phyloP scores from a whole-genome alignment of 306 rosid genomes.

The Casuarina cunninghamiana region DNA sequence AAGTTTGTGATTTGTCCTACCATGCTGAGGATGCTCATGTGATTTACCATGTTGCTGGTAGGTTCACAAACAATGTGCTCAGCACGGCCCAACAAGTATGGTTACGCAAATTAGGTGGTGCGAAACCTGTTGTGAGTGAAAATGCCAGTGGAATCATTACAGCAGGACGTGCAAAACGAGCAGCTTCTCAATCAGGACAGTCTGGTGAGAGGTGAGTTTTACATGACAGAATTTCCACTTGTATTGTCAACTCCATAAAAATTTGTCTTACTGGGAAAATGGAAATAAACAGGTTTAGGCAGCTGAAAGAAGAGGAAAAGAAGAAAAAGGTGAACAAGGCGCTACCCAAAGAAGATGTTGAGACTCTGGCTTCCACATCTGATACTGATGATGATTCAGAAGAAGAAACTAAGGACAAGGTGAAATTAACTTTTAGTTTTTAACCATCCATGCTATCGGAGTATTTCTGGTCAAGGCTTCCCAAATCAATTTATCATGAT shows the following conservation, averaged over 20 bases:
- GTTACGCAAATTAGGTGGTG: conserved; percentile 95
- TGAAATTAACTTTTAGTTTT: conserved; percentile 30
- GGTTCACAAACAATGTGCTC: conserved; percentile 92
- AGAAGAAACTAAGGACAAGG: conserved; percentile 59
- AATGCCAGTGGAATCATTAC: conserved; percentile 89
- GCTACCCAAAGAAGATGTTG: conserved; percentile 57
- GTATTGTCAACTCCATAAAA: conserved; percentile 14
- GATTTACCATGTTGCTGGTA: conserved; percentile 27
- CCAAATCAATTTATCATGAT: conserved; percentile 1
- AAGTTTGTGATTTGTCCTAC: not conserved
- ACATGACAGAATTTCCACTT: conserved; percentile 19
- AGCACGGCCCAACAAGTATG: conserved; percentile 99
- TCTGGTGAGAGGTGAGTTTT: conserved; percentile 74
- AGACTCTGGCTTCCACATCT: conserved; percentile 51
- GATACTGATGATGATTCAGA: conserved; percentile 58
- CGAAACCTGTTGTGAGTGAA: conserved; percentile 74
- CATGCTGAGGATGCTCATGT: not conserved
- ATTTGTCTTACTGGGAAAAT: conserved; percentile 23
- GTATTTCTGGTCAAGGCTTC: conserved; percentile 2
- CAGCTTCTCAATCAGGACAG: conserved; percentile 56
- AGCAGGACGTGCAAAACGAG: conserved; percentile 95
- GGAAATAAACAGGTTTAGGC: conserved; percentile 60
- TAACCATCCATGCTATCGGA: not conserved
- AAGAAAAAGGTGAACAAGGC: conserved; percentile 56
- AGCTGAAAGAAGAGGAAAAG: conserved; percentile 68